Base-by-base conservation (phyloP, 305 asterid genomes). In the Salvia sclarea region DNA sequence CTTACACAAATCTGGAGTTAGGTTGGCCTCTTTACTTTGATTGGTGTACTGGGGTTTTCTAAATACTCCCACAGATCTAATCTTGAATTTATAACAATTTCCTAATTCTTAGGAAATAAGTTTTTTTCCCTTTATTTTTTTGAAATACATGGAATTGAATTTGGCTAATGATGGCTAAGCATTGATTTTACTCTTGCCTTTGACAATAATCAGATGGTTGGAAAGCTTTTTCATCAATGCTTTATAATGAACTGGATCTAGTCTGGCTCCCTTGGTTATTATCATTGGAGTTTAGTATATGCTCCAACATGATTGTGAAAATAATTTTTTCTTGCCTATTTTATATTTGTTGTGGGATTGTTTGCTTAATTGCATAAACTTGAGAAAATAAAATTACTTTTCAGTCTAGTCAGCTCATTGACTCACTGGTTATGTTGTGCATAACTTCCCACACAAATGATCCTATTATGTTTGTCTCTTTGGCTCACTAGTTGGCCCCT, bases 21-120 rank as follows among this genome's bases (percentile, higher is more conserved):
- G 82, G 84, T 82, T 82, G 84, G 82, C 84, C 81, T 59, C 72
- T 77, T 61, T 77, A 79, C 80, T 70, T 69, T 16, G 48, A 37
- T 9, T 30, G 3, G 72, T 74, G 80, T 79, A 62, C 31, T 63
- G 78, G 78, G 83, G 86, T 83, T 83, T 81, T 79, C 86, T 18
- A 49, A 20, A 58, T 69, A 59, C 80, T 76, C 82, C 75, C 38
- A 82, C 79, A 82, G 13, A 6, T 20, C 60, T 40, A 3, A 1
- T 11, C 25, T 45, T 37, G 53, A 5, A 24, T 14, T 11, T 2
- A 5, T 22, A 8, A 16, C 16, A 18, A 52, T 30, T 11, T 50
- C 8, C 6, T 12, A 10, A 30, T 52, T 47, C 24, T n/a, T 31
- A 4, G n/a, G 18, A 31, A 59, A 10, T 13, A 8, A 6, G 10